These are phyloP conservation scores for Rhodotorula taiwanensis DNA, from an alignment of 768 basidiomycete genomes.

Conservation along the genomic window DNA sequence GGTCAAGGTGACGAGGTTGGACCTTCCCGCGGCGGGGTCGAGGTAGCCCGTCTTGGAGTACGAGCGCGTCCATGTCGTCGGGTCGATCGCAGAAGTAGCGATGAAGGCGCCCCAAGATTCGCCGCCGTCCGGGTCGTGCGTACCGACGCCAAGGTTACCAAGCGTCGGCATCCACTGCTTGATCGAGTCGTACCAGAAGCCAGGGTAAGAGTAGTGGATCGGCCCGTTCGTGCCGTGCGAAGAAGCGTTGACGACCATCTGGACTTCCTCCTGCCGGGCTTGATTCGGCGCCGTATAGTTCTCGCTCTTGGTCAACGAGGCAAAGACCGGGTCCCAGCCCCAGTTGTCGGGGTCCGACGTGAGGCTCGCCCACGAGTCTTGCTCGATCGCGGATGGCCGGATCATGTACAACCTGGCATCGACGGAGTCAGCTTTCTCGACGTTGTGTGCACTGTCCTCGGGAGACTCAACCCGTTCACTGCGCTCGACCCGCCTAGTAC, in stretches of 20 bases:
- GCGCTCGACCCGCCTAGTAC: slow-evolving; percentile 41
- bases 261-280: slow-evolving; percentile 36
- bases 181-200: slow-evolving; percentile 37
- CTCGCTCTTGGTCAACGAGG: slow-evolving; percentile 43
- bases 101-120: slow-evolving; percentile 39
- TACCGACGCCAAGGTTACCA: slow-evolving; percentile 31
- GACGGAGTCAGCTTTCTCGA: background rate
- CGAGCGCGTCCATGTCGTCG: slow-evolving; percentile 43
- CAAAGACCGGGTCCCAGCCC: slow-evolving; percentile 40
- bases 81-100: slow-evolving; percentile 46
- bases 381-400: slow-evolving; percentile 32
- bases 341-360: slow-evolving; percentile 22
- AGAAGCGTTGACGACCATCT: slow-evolving; percentile 43
- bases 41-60: slow-evolving; percentile 47
- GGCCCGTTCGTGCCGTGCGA: slow-evolving; percentile 42
- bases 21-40: slow-evolving; percentile 40
- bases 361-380: slow-evolving; percentile 40
- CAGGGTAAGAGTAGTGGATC: slow-evolving; percentile 38
- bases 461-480: slow-evolving; percentile 35
- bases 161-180: slow-evolving; percentile 39
- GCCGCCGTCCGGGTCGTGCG: slow-evolving; percentile 36
- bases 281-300: slow-evolving; percentile 46
- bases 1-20: slow-evolving; percentile 49
- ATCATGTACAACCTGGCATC: slow-evolving; percentile 32
- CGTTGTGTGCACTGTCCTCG: background rate